These are phyloP conservation scores for Hyparrhenia diplandra DNA, from an alignment of 176 grass and related monocot species.

Conservation along the genomic window DNA sequence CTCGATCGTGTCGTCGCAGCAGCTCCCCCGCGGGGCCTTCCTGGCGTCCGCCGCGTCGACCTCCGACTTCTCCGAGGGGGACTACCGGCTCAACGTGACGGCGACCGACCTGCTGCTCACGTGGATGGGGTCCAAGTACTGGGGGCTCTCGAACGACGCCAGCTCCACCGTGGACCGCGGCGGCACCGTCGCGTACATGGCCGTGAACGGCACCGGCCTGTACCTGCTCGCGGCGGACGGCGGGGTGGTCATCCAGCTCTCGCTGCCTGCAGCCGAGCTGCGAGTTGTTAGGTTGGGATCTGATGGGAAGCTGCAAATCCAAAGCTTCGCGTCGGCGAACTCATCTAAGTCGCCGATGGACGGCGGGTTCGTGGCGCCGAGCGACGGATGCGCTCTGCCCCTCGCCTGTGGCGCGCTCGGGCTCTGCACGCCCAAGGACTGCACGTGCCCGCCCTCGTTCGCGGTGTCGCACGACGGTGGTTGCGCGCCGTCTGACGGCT, in stretches of 20 bases:
- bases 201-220: constrained; percentile 47
- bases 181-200: constrained; percentile 35
- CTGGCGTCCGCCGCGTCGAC: constrained; percentile 41
- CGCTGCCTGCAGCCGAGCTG: constrained; percentile 23
- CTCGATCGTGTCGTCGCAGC: constrained; percentile 54
- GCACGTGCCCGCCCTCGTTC: constrained; percentile 54
- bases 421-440: constrained; percentile 43
- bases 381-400: constrained; percentile 46
- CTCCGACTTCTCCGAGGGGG: constrained; percentile 39
- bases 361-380: constrained; percentile 38
- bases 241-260: constrained; percentile 26
- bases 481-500: constrained; percentile 48
- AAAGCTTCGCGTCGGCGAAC: constrained; percentile 42
- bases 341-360: constrained; percentile 32
- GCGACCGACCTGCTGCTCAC: constrained; percentile 29
- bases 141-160: constrained; percentile 45
- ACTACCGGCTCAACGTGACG: constrained; percentile 51
- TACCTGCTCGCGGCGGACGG: constrained; percentile 47
- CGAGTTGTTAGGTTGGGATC: constrained; percentile 39
- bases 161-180: constrained; percentile 44
- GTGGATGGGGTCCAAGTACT: constrained; percentile 55
- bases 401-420: constrained; percentile 60
- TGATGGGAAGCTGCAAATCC: constrained; percentile 39
- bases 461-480: constrained; percentile 38
- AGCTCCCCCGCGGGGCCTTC: constrained; percentile 14